Conservation (phyloP, 106 monocot genomes). For the Dendrobium huoshanense region DNA sequence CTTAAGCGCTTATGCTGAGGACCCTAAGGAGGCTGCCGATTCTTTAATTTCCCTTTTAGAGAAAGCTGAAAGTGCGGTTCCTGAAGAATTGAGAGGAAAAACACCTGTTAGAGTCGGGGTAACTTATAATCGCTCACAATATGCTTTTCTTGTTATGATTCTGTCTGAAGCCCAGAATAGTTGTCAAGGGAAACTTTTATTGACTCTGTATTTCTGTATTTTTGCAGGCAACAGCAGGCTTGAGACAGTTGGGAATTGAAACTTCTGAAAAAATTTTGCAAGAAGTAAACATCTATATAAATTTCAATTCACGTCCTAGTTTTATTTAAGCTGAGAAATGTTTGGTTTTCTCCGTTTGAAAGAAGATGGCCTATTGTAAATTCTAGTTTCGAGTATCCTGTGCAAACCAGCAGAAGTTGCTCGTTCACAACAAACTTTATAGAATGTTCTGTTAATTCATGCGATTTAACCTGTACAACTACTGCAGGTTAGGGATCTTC, state of each 20-base stretch:
- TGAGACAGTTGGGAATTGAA: constrained; percentile 71
- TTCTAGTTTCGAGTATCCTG: not conserved
- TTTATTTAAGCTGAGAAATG: not conserved
- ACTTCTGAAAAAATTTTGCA: constrained; percentile 78
- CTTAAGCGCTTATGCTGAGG: constrained; percentile 62
- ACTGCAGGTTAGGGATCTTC: constrained; percentile 69
- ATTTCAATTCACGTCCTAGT: not conserved
- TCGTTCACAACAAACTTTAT: not conserved
- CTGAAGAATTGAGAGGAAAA: constrained; percentile 34
- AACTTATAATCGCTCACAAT: constrained; percentile 9
- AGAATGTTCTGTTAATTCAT: not conserved
- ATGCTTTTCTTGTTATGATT: not conserved
- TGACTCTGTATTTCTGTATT: constrained; percentile 4
- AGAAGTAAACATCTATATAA: constrained; percentile 36
- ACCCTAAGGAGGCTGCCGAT: constrained; percentile 74
- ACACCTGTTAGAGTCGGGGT: constrained; percentile 99
- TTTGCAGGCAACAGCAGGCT: constrained; percentile 82
- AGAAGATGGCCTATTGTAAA: not conserved
- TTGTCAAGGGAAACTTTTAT: not conserved
- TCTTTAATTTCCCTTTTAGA: constrained; percentile 67
- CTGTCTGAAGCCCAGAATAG: not conserved
- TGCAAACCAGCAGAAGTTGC: not conserved
- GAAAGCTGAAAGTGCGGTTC: constrained; percentile 65
- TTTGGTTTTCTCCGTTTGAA: not conserved
- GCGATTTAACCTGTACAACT: constrained; percentile 12